Base-by-base conservation (phyloP, 2,329 filamentous ascomycete genomes). In the Exutisphaerella laricina region DNA sequence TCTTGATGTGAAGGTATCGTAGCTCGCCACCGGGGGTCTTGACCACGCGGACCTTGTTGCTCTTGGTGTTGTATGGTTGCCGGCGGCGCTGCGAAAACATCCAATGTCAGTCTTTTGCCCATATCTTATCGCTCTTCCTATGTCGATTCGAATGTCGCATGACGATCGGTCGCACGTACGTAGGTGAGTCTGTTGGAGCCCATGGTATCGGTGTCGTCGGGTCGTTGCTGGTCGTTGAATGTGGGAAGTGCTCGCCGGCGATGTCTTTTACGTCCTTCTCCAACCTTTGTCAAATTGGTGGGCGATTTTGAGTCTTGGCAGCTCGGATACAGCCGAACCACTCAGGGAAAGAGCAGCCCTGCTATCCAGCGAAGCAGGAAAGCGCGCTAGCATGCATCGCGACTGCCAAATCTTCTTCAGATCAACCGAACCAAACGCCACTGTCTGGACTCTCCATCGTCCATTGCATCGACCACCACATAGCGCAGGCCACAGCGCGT, bases 1-100 rank as follows among this genome's bases (percentile, higher is more conserved):
- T 98, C 86, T 97, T 97, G 79, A 96, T 89, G 84, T 98, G 90
- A 64, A 97, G 85, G 70, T 95, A 84, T 71, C 92, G 84, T 67
- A 95, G 83, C 71, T 90, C 81, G 71, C 92, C 92, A 72, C 92
- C 94, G 61, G 94, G 92, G 60, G 92, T 98, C 82, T 92, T 92
- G 74, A 95, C 72, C 66, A 94, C 79, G 70, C 92, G 85, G 71
- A 92, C 90, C 75, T 88, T 88, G 85, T 98, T 96, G 72, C 87
- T 94, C 70, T 78, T 78, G 71, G 90, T 97, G 84, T 97, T 97
- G 86, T 97, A 98, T 61, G 73, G 70, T 59, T 74, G 71, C 63
- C 73, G 69, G 65, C 74, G 70, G 63, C 74, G 71, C 74, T 77
- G 61, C 57, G 48, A n/a, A n/a, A n/a, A n/a, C n/a, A n/a, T 39